Evolutionary conservation across 441 rosid species (phyloP), one percentile per base, ranked within the genome.

Genomic region (Syzygium syzygioides): DNA sequence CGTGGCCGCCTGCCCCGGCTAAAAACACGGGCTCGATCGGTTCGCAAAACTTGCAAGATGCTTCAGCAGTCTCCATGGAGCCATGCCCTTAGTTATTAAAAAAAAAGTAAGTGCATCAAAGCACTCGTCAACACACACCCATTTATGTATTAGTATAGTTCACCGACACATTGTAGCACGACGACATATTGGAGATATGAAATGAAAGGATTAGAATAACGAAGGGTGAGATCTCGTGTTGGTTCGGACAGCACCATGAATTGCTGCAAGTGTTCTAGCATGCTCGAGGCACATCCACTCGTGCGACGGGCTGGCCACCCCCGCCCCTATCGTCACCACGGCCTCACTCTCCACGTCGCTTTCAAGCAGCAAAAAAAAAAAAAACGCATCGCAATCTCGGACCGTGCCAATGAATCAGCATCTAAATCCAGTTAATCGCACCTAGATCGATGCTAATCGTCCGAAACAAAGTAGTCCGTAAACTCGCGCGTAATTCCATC

Each of bases 261-360:
- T 59, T 83, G 89, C 59, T 83, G 87, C 86, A 4, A 34, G 79
- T 50, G 89, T 6, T 19, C 89, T 52, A 8, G 87, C 90, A 90
- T 89, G 89, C 91, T 34, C 59, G 68, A 28, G 86, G 79, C 76
- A 56, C 87, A 76, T 50, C 89, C 86, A n/a, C 71, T 87, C 85
- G 85, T 55, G 87, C 18, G 52, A 54, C 48, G 71, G 71, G 32
- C 18, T 17, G 86, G 86, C 80, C 79, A 34, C 4, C 59, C 59
- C 41, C 6, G 41, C 59, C 25, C 59, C 59, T 55, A 20, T 86
- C 91, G 86, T 87, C 91, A 86, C 85, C 89, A 30, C 48, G 28
- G 30, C 87, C 62, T 86, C 91, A 89, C 90, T 37, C 37, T 53
- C 23, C 54, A n/a, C 89, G 89, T 87, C 88, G 79, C 89, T 87